A percentile compares a stretch with the other conserved stretches of the same genome.
phyloP scores from a whole-genome alignment of 2,329 filamentous ascomycete species.

The Colletotrichum graminicola region DNA sequence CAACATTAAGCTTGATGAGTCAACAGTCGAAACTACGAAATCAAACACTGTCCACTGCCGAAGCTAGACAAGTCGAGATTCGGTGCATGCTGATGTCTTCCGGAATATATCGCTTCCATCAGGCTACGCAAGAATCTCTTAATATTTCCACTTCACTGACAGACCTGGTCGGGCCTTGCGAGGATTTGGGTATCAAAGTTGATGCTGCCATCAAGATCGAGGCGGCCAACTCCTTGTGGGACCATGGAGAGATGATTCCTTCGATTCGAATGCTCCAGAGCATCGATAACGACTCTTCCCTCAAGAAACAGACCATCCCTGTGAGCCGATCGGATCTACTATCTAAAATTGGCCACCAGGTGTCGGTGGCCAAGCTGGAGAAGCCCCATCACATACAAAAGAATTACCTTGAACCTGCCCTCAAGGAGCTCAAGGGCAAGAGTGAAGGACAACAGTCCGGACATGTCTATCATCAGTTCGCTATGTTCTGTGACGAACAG shows the following conservation, averaged over 20 bases:
- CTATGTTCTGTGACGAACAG: slow-evolving; percentile 94
- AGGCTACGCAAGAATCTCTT: slow-evolving; percentile 86
- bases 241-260: slow-evolving; percentile 88
- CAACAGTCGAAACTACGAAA: slow-evolving; percentile 74
- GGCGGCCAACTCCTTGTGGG: slow-evolving; percentile 91
- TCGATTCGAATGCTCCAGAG: slow-evolving; percentile 91
- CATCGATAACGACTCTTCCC: slow-evolving; percentile 71
- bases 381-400: slow-evolving; percentile 92
- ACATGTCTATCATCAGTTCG: slow-evolving; percentile 94
- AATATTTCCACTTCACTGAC: slow-evolving; percentile 88
- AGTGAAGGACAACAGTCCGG: slow-evolving; percentile 80
- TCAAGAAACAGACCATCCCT: slow-evolving; percentile 77
- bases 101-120: slow-evolving; percentile 81
- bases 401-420: slow-evolving; percentile 85
- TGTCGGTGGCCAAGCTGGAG: slow-evolving; percentile 90
- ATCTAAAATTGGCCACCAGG: slow-evolving; percentile 87
- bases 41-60: slow-evolving; percentile 69
- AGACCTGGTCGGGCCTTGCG: slow-evolving; percentile 78
- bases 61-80: slow-evolving; percentile 79
- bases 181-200: slow-evolving; percentile 78
- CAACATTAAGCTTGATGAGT: slow-evolving; percentile 83
- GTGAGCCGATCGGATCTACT: slow-evolving; percentile 84
- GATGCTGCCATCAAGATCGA: slow-evolving; percentile 84
- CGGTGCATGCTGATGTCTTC: slow-evolving; percentile 82
- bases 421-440: slow-evolving; percentile 81